Evolutionary conservation across 2,329 filamentous ascomycete genomes (phyloP).

Genomic region (Hysterium pulicare): DNA sequence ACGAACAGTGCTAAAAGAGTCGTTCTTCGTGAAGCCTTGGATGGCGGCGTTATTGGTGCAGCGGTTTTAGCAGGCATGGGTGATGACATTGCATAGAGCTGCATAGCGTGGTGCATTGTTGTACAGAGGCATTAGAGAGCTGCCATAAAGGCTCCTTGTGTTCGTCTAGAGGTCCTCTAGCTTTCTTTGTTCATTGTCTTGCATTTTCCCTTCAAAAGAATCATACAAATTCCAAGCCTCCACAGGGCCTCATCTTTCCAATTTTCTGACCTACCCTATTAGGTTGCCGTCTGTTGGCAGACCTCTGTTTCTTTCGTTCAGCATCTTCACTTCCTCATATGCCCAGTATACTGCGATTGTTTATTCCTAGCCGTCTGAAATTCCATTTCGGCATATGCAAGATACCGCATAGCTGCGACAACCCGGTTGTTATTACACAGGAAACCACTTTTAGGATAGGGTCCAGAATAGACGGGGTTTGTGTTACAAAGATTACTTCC

Average conservation of each 20-base stretch:
- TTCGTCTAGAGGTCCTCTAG: neutral
- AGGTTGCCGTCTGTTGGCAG: too few species aligned
- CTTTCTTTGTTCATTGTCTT: neutral
- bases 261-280: neutral
- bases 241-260: neutral
- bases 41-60: constrained; percentile 56
- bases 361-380: too few species aligned
- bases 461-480: too few species aligned
- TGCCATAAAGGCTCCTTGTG: neutral
- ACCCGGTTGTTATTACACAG: too few species aligned
- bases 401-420: too few species aligned
- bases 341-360: too few species aligned
- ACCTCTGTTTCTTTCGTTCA: too few species aligned
- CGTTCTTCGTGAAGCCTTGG: constrained; percentile 50
- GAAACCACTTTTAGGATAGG: too few species aligned
- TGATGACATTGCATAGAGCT: neutral
- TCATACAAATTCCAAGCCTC: neutral
- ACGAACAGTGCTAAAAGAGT: constrained; percentile 43
- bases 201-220: neutral
- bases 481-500: too few species aligned
- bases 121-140: neutral
- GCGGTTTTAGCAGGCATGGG: constrained; percentile 51
- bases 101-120: neutral
- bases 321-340: too few species aligned
- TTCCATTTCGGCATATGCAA: too few species aligned